Base-by-base conservation (phyloP, 768 basidiomycete genomes). In the Trametes coccinea region DNA sequence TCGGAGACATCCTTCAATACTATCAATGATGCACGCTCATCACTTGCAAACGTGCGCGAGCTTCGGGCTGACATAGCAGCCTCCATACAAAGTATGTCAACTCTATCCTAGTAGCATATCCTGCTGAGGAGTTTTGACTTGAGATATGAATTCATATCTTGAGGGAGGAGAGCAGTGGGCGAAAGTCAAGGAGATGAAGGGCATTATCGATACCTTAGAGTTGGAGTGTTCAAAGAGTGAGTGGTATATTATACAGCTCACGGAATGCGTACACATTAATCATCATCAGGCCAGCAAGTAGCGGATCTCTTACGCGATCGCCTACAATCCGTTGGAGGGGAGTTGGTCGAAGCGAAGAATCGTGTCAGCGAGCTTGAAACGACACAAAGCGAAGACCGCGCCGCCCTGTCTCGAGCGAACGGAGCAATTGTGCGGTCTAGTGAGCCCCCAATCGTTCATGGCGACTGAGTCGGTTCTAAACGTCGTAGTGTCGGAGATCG, bases 301-400 rank as follows among this genome's bases (percentile, higher is more conserved):
- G 73, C 77, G 31, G 79, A 81, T 52, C 65, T 82, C n/a, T 73
- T 82, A 5, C 80, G 81, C 13, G 79, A 81, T 51, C 78, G 79
- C 60, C 68, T 82, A 3, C 74, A 79, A 43, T 70, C 69, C 17
- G 74, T 80, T 62, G 76, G 78, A 11, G 68, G 75, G 5, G 79
- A 81, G 41, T 65, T 82, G 3, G 70, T 75, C n/a, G 80, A 80
- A 61, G 74, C 79, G 1, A 78, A 73, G 56, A 65, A 68, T 43
- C 78, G 77, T 9, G 66, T 77, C 13, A 49, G 66, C 4, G 79
- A 81, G 31, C 67, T 81, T 6, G 80, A 81, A 63, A 66, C 53
- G 4, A 44, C 52, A 0, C 72, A 71, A 49, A 34, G n/a, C 9
- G 61, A 67, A 11, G 70, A 73, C 39, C 60, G 67, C 9, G 57